Evolutionary conservation across 495 filamentous ascomycete genomes (phyloP).

Genomic region (Durotheca rogersii): DNA sequence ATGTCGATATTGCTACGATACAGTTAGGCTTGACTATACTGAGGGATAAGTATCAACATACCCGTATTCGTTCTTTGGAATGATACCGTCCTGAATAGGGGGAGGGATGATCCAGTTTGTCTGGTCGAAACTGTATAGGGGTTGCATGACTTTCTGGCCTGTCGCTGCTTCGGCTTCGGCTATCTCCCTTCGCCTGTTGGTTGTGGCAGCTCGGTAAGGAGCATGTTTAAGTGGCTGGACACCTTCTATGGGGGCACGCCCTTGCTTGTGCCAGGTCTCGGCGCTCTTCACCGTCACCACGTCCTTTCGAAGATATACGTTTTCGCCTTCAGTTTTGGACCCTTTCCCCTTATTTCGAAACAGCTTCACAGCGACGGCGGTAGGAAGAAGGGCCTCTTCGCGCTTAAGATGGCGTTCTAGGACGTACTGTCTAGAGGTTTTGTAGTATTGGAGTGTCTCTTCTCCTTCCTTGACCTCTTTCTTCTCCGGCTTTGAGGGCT

Average conservation of each 20-base stretch:
- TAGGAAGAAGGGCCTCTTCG: slow-evolving; percentile 82
- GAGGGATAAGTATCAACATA: slow-evolving; percentile 4
- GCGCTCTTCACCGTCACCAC: slow-evolving; percentile 83
- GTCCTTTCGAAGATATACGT: slow-evolving; percentile 77
- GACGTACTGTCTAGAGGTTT: slow-evolving; percentile 79
- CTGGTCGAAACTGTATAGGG: slow-evolving; percentile 80
- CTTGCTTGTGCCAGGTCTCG: slow-evolving; percentile 98
- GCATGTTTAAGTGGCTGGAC: slow-evolving; percentile 80
- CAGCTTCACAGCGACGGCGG: slow-evolving; percentile 66
- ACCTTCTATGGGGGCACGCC: slow-evolving; percentile 68
- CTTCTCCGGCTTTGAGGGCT: slow-evolving; percentile 67
- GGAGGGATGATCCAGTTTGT: slow-evolving; percentile 92
- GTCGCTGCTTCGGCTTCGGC: slow-evolving; percentile 74
- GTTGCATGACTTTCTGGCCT: slow-evolving; percentile 82
- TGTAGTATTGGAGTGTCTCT: slow-evolving; percentile 82
- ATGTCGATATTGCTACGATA: slow-evolving; percentile 77
- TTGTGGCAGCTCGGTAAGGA: slow-evolving; percentile 86
- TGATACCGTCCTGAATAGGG: slow-evolving; percentile 76
- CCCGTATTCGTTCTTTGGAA: slow-evolving; percentile 92
- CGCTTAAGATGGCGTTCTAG: slow-evolving; percentile 85
- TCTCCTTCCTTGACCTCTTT: slow-evolving; percentile 71
- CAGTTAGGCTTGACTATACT: slow-evolving; percentile 11
- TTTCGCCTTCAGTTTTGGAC: slow-evolving; percentile 66
- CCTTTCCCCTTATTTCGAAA: slow-evolving; percentile 69
- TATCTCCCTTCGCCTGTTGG: slow-evolving; percentile 84